These are phyloP conservation scores for Puya raimondii DNA, from an alignment of 176 grass and related monocot genomes.

Conservation along the genomic window DNA sequence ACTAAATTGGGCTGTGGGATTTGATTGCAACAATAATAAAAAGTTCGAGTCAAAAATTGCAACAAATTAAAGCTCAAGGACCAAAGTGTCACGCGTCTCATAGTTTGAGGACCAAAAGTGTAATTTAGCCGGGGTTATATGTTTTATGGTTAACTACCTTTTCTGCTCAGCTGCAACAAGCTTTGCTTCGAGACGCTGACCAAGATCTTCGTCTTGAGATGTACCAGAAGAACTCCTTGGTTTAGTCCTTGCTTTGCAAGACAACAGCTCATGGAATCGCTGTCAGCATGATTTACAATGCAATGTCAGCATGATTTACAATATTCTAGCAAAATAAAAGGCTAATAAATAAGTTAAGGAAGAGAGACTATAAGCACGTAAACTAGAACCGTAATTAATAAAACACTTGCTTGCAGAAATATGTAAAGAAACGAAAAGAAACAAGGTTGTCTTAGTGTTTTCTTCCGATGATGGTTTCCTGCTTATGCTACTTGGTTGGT, in stretches of 20 bases:
- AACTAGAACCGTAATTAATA: too few relatives aligned
- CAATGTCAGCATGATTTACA: slow-evolving; percentile 15
- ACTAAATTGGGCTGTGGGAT: neutral
- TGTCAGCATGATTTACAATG: slow-evolving; percentile 12
- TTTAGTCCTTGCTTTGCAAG: slow-evolving; percentile 87
- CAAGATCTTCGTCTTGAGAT: slow-evolving; percentile 90
- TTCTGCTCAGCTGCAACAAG: slow-evolving; percentile 95
- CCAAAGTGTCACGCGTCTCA: neutral
- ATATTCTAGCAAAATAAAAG: neutral
- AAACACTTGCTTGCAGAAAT: too few relatives aligned
- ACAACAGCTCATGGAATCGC: slow-evolving; percentile 94
- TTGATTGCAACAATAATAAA: neutral
- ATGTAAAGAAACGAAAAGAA: too few relatives aligned
- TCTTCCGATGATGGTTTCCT: too few relatives aligned
- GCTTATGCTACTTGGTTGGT: too few relatives aligned
- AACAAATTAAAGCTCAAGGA: neutral
- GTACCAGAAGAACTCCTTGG: slow-evolving; percentile 90
- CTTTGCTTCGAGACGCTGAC: slow-evolving; percentile 72
- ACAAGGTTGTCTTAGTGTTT: too few relatives aligned
- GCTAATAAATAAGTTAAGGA: neutral
- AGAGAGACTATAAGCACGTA: neutral
- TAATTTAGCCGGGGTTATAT: neutral
- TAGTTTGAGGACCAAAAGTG: neutral
- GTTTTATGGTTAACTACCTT: slow-evolving; percentile 31
- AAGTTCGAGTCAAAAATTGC: neutral